These are phyloP conservation scores for Arthrinium puccinioides DNA, from an alignment of 2,329 filamentous ascomycete species.

Conservation along the genomic window DNA sequence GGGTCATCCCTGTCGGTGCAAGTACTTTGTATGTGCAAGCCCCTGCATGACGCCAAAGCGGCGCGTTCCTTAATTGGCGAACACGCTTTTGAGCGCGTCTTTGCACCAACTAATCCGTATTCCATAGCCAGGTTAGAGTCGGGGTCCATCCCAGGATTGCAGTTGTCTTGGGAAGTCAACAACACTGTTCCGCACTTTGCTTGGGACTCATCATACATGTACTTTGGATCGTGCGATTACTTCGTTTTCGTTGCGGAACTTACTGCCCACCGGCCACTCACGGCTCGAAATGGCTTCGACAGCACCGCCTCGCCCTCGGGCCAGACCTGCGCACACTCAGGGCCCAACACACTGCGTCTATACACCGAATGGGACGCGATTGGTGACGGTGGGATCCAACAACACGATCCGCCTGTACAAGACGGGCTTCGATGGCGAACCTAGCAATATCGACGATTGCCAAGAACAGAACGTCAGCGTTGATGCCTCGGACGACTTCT, in stretches of 20 bases:
- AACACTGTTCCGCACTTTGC: too few relatives aligned
- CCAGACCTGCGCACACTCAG: slow-evolving; percentile 69
- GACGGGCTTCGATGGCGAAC: slow-evolving; percentile 86
- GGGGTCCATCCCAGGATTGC: too few relatives aligned
- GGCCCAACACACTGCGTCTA: slow-evolving; percentile 85
- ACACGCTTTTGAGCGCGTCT: slow-evolving; percentile 36
- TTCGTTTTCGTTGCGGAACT: too few relatives aligned
- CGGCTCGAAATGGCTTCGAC: slow-evolving; percentile 30
- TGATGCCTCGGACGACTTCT: slow-evolving; percentile 69
- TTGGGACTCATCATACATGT: too few relatives aligned
- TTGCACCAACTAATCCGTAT: too few relatives aligned
- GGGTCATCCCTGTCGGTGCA: slow-evolving; percentile 2
- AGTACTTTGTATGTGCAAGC: slow-evolving; percentile 1
- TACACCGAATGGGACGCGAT: slow-evolving; percentile 76
- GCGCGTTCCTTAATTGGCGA: slow-evolving; percentile 24
- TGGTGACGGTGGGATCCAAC: slow-evolving; percentile 89
- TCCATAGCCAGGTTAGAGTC: too few relatives aligned
- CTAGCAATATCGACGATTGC: slow-evolving; percentile 84
- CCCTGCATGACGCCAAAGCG: not conserved
- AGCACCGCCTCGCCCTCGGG: slow-evolving; percentile 43
- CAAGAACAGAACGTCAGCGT: slow-evolving; percentile 80
- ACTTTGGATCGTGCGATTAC: too few relatives aligned
- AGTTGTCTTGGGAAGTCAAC: too few relatives aligned
- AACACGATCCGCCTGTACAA: slow-evolving; percentile 90
- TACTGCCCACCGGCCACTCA: too few relatives aligned